Percentiles rank a stretch among this genome's conserved stretches.
Conservation (phyloP, 2,329 filamentous ascomycete species). For the Bipolaris bicolor region DNA sequence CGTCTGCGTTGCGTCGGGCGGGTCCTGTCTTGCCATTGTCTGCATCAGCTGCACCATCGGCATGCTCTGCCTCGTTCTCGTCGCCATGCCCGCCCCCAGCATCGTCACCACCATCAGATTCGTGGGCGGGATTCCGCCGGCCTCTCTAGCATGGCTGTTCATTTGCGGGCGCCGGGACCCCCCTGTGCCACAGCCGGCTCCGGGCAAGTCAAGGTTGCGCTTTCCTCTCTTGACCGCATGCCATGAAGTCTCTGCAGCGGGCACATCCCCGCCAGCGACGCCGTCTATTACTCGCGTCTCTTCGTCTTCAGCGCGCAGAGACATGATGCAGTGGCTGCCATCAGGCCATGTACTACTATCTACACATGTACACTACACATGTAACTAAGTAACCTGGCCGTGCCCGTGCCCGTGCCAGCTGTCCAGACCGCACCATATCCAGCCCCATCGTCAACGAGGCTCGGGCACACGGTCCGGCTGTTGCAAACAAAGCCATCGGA, state of each 20-base stretch:
- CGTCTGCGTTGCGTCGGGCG: background rate
- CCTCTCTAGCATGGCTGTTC: slow-evolving; percentile 25
- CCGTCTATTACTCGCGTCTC: slow-evolving; percentile 18
- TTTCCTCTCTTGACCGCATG: slow-evolving; percentile 17
- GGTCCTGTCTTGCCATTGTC: background rate
- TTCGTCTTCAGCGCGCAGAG: background rate
- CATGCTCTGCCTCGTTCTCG: background rate
- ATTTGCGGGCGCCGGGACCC: slow-evolving; percentile 38
- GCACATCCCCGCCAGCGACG: slow-evolving; percentile 28
- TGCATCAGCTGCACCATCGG: background rate
- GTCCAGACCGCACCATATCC: background rate
- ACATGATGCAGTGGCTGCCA: background rate
- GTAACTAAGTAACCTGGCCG: background rate
- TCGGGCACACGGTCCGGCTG: background rate
- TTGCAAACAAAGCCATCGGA: slow-evolving; percentile 15
- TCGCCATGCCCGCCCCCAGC: background rate
- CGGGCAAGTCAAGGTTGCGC: slow-evolving; percentile 8
- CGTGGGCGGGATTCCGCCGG: background rate
- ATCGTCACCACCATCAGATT: background rate
- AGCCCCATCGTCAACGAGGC: background rate
- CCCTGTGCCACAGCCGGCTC: slow-evolving; percentile 12
- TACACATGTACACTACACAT: too few species aligned
- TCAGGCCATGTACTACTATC: background rate
- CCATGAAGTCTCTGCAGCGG: slow-evolving; percentile 28
- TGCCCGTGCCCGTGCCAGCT: background rate